phyloP scores from a whole-genome alignment of 805 yeast genomes.

The Cyberlindnera maclurae region DNA sequence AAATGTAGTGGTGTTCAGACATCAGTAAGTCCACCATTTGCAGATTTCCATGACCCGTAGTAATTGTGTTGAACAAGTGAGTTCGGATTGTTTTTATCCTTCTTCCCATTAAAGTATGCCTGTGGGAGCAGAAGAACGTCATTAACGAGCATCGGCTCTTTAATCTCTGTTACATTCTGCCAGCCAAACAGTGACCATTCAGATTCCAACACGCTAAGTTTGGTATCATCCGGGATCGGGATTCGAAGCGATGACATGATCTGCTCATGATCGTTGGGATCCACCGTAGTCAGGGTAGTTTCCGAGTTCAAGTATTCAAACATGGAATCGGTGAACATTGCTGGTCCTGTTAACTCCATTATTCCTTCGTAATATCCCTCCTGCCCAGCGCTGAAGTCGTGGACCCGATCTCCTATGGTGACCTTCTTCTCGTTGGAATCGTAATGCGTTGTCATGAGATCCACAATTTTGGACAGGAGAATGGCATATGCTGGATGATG shows the following conservation, averaged over 20 bases:
- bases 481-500: slow-evolving; percentile 55
- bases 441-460: slow-evolving; percentile 37
- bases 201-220: no score
- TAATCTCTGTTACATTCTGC: slow-evolving; percentile 17
- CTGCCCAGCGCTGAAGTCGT: slow-evolving; percentile 39
- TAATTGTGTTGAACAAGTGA: slow-evolving; percentile 12
- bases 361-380: slow-evolving; percentile 56
- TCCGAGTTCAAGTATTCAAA: slow-evolving; percentile 10
- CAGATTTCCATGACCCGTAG: slow-evolving; percentile 14
- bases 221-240: no score
- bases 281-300: no score
- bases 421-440: slow-evolving; percentile 22
- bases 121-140: slow-evolving; percentile 17
- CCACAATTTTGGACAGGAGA: slow-evolving; percentile 45
- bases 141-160: slow-evolving; percentile 12
- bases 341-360: slow-evolving; percentile 48
- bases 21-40: slow-evolving; percentile 1
- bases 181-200: slow-evolving; percentile 11
- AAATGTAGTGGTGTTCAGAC: no score
- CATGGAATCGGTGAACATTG: slow-evolving; percentile 38
- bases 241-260: no score
- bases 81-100: slow-evolving; percentile 3
- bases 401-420: slow-evolving; percentile 19
- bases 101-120: slow-evolving; percentile 13
- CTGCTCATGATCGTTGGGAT: no score